phyloP scores from a whole-genome alignment of 208 protist genomes.

The Wallacemonas sp. region DNA sequence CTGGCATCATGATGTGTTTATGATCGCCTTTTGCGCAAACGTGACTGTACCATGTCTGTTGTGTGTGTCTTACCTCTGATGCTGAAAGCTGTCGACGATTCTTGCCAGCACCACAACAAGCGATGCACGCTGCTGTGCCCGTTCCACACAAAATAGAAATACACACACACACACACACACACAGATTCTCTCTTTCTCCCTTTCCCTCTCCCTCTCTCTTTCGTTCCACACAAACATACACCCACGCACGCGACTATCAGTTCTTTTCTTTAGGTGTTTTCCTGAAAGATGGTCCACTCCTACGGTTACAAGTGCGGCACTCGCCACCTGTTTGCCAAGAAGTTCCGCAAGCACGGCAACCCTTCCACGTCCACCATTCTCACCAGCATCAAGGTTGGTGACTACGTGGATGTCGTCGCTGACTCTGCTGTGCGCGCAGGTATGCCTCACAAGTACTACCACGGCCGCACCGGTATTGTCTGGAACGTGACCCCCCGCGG shows the following conservation, averaged over 20 bases:
- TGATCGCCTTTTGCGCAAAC: too few species aligned
- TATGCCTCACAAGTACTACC: conserved; percentile 99
- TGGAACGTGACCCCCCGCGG: conserved; percentile 99
- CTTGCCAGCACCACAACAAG: neutral
- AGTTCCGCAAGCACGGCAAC: conserved; percentile 94
- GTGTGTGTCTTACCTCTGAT: too few species aligned
- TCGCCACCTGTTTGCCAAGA: conserved; percentile 96
- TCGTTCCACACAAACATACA: neutral
- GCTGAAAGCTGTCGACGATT: neutral
- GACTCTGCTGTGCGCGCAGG: conserved; percentile 99
- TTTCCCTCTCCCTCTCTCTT: neutral
- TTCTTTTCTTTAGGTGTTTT: too few species aligned
- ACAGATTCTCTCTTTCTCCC: neutral
- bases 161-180: too few species aligned
- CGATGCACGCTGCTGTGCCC: too few species aligned
- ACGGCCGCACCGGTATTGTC: conserved; percentile 99
- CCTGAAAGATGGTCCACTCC: conserved; percentile 89
- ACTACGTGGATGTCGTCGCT: conserved; percentile 99
- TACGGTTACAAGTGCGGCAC: conserved; percentile 97
- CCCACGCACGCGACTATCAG: too few species aligned
- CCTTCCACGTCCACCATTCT: conserved; percentile 96
- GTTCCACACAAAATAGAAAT: too few species aligned
- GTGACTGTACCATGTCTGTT: too few species aligned
- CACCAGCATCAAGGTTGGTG: conserved; percentile 97
- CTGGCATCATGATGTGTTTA: too few species aligned